Base-by-base conservation (phyloP, 495 filamentous ascomycete genomes). In the Emericellopsis terricola region DNA sequence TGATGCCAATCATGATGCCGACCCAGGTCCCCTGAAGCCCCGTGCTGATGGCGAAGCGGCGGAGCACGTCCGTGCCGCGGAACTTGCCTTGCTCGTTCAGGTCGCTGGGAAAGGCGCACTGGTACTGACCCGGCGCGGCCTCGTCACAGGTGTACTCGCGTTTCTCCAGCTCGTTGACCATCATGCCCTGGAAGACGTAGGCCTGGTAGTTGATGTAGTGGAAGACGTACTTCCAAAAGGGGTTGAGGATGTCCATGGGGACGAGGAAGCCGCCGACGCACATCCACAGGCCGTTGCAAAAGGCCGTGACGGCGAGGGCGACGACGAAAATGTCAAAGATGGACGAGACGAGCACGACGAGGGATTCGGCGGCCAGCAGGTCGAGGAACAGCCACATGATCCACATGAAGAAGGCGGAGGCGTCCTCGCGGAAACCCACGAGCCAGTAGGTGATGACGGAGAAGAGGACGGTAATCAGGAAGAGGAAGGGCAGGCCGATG, bases 271-370 rank as follows among this genome's bases (percentile, higher is more conserved):
- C 81, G 29, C 72, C 66, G 4, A 83, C 77, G 41, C 68, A 69
- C 81, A 89, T 89, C 80, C 81, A 89, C 8, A 87, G 62, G 0
- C 81, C 81, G 46, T 89, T 89, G 7, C 77, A 75, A 36, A 87
- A 87, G 0, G 81, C 81, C 0, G 77, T 73, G 0, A 81, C 52
- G 0, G 81, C 80, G 3, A 89, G 65, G 1, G 76, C 55, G 33
- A 84, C 64, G 27, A 89, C 81, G 41, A 89, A 87, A 40, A 69
- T 76, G 3, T 80, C 79, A 45, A 84, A 70, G 8, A 86, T 46
- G 3, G 69, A 69, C 3, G 74, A 70, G 17, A 85, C 52, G 16
- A 89, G 62, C 0, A 87, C 78, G 36, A 89, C 81, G 1, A 89
- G 64, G 7, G 75, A 74, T 48, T 87, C 81, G 24, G 78, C 81